Evolutionary conservation across 208 protist species (phyloP).

Genomic region (Histomonas meleagridis): DNA sequence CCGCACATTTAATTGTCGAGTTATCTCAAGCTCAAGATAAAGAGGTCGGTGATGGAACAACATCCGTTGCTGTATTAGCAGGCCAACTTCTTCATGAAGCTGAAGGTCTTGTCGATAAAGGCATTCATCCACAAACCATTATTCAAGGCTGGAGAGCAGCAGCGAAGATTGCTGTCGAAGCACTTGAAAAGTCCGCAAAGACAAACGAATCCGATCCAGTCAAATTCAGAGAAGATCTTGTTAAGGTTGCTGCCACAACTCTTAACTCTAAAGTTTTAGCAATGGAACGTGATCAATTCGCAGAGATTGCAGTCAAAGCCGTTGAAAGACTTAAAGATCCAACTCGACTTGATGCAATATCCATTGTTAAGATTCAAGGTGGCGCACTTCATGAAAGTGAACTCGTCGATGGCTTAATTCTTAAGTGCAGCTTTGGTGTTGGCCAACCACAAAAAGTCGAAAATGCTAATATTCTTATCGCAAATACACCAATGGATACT

Average conservation of each 20-base stretch:
- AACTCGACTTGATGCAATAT: conserved; percentile 88
- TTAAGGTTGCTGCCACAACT: conserved; percentile 96
- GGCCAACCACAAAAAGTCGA: conserved; percentile 84
- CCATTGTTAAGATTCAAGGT: conserved; percentile 94
- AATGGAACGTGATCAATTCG: conserved; percentile 88
- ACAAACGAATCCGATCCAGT: conserved; percentile 58
- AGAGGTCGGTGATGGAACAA: conserved; percentile 98
- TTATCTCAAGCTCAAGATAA: conserved; percentile 82
- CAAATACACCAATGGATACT: conserved; percentile 98
- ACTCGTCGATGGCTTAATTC: conserved; percentile 86
- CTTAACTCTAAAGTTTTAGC: conserved; percentile 92
- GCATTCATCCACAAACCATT: conserved; percentile 92
- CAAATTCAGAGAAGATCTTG: conserved; percentile 80
- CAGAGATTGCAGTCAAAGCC: conserved; percentile 90
- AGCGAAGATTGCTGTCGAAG: conserved; percentile 59
- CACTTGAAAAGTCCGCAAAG: conserved; percentile 47
- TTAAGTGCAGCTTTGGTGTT: conserved; percentile 95
- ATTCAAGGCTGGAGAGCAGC: conserved; percentile 68
- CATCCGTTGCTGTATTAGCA: conserved; percentile 88
- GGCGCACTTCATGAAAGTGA: conserved; percentile 89
- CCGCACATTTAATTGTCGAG: conserved; percentile 93
- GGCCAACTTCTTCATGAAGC: conserved; percentile 93
- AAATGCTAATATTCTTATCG: conserved; percentile 93
- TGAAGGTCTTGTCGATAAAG: conserved; percentile 82
- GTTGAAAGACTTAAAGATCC: conserved; percentile 75